phyloP scores from a whole-genome alignment of 768 basidiomycete species.

The Podaxis pistillaris region DNA sequence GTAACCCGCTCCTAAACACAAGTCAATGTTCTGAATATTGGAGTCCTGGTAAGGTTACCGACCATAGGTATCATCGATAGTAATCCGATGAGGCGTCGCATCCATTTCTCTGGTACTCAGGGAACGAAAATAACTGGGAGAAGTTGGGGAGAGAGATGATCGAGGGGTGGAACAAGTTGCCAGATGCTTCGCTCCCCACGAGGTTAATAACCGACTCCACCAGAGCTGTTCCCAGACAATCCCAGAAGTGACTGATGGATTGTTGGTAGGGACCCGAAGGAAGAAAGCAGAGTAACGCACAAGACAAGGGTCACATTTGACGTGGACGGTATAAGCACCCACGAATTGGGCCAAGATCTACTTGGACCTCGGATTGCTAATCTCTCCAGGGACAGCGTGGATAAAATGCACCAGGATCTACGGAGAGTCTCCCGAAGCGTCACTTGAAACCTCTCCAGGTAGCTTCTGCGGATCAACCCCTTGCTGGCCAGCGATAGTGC shows the following conservation, averaged over 20 bases:
- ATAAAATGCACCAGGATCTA: neutral
- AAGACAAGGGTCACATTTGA: neutral
- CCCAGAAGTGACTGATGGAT: constrained; percentile 1
- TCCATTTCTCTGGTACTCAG: constrained; percentile 1
- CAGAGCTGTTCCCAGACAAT: neutral
- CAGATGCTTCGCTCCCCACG: neutral
- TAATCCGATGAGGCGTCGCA: neutral
- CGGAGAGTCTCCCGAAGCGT: too few relatives aligned
- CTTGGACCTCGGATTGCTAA: neutral
- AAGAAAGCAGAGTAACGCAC: neutral
- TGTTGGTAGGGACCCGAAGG: neutral
- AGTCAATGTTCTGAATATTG: neutral
- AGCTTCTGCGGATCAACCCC: too few relatives aligned
- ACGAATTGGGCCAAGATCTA: neutral
- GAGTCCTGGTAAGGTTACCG: neutral
- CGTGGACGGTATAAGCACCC: neutral
- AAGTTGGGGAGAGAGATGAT: neutral
- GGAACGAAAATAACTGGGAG: neutral
- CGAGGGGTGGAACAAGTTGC: neutral
- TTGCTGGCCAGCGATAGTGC: too few relatives aligned
- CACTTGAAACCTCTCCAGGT: too few relatives aligned
- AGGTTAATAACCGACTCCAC: neutral
- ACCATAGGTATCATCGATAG: constrained; percentile 26
- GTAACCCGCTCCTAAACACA: constrained; percentile 18
- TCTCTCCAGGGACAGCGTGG: neutral